Evolutionary conservation across 441 rosid species (phyloP).

Genomic region (Brassica hybrid): DNA sequence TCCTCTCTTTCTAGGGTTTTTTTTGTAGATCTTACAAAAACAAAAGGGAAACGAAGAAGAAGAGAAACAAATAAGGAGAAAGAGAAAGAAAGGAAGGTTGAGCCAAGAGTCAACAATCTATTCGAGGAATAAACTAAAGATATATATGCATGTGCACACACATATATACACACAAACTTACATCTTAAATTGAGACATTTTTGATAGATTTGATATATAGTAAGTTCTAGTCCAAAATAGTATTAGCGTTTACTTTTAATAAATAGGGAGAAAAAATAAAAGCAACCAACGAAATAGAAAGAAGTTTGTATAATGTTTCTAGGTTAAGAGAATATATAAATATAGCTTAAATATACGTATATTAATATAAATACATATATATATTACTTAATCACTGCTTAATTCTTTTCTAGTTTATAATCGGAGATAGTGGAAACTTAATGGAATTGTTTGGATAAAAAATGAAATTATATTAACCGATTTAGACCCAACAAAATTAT

Average conservation of each 20-base stretch:
- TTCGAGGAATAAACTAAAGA: conserved; percentile 45
- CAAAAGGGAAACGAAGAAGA: conserved; percentile 39
- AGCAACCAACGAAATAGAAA: conserved; percentile 29
- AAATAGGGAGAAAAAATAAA: conserved; percentile 1
- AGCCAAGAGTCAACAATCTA: conserved; percentile 51
- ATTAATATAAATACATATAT: conserved; percentile 17
- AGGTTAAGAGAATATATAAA: too few relatives aligned
- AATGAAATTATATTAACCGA: conserved; percentile 28
- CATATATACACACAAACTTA: conserved; percentile 21
- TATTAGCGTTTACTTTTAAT: neutral
- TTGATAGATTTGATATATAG: conserved; percentile 22
- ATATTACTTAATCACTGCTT: conserved; percentile 3
- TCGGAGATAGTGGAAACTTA: conserved; percentile 40
- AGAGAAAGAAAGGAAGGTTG: conserved; percentile 37
- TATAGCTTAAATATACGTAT: too few relatives aligned
- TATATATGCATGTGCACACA: conserved; percentile 25
- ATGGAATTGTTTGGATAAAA: conserved; percentile 38
- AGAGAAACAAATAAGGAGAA: conserved; percentile 40
- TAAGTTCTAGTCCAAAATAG: conserved; percentile 36
- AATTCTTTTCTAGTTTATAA: conserved; percentile 11
- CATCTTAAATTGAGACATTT: conserved; percentile 40
- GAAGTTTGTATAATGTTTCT: too few relatives aligned
- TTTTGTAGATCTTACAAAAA: conserved; percentile 41
- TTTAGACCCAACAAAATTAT: too few relatives aligned
- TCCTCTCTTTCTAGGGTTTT: conserved; percentile 43